phyloP scores from a whole-genome alignment of 1,139 yeast genomes.

The Magnusiomyces suaveolens region DNA sequence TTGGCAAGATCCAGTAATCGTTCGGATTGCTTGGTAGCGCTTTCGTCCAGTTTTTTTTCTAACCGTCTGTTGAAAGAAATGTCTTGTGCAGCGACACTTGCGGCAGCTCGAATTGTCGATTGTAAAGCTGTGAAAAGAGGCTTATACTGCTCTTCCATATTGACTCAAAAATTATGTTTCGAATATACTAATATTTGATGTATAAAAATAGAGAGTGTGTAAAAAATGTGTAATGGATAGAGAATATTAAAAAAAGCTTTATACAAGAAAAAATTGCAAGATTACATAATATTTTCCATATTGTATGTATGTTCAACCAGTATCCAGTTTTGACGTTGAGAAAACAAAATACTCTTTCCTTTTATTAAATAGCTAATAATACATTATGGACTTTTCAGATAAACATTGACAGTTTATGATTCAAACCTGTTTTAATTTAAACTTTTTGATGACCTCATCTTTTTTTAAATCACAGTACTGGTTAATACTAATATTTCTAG shows the following conservation, averaged over 20 bases:
- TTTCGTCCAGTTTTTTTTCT: conserved; percentile 42
- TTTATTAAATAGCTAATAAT: not conserved
- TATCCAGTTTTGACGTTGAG: not conserved
- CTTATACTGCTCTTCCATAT: conserved; percentile 20
- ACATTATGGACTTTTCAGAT: no score
- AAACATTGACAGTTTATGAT: no score
- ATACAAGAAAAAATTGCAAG: not conserved
- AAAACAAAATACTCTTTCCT: not conserved
- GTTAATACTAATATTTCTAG: not conserved
- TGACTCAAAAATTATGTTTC: not conserved
- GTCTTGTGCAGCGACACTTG: conserved; percentile 71
- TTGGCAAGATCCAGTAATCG: conserved; percentile 47
- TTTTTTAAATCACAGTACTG: conserved; percentile 1
- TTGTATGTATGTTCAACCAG: not conserved
- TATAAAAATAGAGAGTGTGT: not conserved
- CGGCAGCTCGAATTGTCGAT: conserved; percentile 54
- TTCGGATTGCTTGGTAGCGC: conserved; percentile 39
- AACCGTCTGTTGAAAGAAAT: conserved; percentile 61
- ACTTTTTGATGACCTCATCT: not conserved
- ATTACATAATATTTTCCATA: not conserved
- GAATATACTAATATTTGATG: not conserved
- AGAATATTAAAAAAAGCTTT: not conserved
- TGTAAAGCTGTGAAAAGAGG: conserved; percentile 21
- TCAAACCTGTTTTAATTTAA: not conserved
- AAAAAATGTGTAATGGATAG: not conserved